Conservation (phyloP, 2,329 filamentous ascomycete genomes). For the Ophiostoma populinum region DNA sequence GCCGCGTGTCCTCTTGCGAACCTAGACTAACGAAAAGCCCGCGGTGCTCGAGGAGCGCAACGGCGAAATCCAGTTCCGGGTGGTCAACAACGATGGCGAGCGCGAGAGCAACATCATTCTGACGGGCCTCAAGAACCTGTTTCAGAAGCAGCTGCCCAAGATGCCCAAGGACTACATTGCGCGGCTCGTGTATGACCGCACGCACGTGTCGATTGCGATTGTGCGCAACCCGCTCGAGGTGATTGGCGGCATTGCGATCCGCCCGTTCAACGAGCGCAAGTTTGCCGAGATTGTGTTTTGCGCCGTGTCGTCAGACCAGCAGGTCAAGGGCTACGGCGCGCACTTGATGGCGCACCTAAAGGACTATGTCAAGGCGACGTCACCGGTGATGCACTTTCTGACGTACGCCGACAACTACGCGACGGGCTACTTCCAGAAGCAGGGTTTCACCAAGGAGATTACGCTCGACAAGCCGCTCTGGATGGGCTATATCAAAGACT, state of each 20-base stretch:
- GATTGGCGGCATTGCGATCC: slow-evolving; percentile 92
- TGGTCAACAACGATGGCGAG: slow-evolving; percentile 89
- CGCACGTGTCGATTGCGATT: slow-evolving; percentile 90
- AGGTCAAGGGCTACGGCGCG: slow-evolving; percentile 95
- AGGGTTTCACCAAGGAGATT: slow-evolving; percentile 97
- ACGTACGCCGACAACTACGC: slow-evolving; percentile 99
- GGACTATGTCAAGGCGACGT: slow-evolving; percentile 94
- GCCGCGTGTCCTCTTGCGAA: no score
- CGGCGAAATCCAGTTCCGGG: slow-evolving; percentile 89
- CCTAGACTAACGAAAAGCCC: no score
- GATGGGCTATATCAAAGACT: slow-evolving; percentile 99
- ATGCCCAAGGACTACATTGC: slow-evolving; percentile 99
- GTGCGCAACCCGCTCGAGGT: slow-evolving; percentile 92
- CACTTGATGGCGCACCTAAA: slow-evolving; percentile 97
- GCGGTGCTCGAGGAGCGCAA: slow-evolving; percentile 86
- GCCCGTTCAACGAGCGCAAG: slow-evolving; percentile 76
- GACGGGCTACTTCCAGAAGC: slow-evolving; percentile 98
- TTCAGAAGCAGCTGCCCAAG: slow-evolving; percentile 95
- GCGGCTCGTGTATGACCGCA: slow-evolving; percentile 89
- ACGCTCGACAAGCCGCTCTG: slow-evolving; percentile 76
- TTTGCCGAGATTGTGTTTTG: slow-evolving; percentile 99
- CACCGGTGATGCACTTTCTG: slow-evolving; percentile 93
- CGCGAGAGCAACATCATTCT: slow-evolving; percentile 84
- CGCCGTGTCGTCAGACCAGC: slow-evolving; percentile 91
- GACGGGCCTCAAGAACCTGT: slow-evolving; percentile 91